Base-by-base conservation (phyloP, 2,329 filamentous ascomycete species). In the Diaporthe amygdali region DNA sequence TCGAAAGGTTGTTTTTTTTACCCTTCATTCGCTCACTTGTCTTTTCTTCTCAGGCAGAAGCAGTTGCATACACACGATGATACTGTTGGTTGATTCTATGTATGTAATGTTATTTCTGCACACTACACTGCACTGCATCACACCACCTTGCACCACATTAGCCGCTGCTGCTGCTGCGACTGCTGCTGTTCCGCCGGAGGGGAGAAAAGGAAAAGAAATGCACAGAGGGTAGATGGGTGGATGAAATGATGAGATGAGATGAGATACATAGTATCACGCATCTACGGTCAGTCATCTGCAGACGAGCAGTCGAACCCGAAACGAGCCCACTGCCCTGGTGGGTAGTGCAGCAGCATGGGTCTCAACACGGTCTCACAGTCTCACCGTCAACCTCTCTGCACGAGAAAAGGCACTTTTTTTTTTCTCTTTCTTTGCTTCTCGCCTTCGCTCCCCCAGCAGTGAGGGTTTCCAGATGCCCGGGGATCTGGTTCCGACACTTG, bases 1-100 rank as follows among this genome's bases (percentile, higher is more conserved):
- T 64, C 59, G 20, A 64, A 41, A 64, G 44, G 59, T 64, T 64
- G 59, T 64, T 64, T 64, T 49, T 64, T 64, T 64, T 64, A 41
- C n/a, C 44, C 20, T n/a, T 37, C n/a, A 6, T 34, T 14, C 15
- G 37, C 15, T 39, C 9, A 39, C 37, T 39, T 39, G 37, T 37
- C 30, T 49, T 64, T 64, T 47, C 10, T 8, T 14, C 10, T 14
- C 37, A 37, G n/a, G n/a, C 56, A 22, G 22, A 37, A 61, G 39
- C 20, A n/a, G n/a, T 44, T 22, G n/a, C 3, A 17, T 44, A n/a
- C 54, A 39, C 55, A 27, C 37, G 55, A 44, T 44, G 55, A 37
- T 61, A 61, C 56, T 41, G 15, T 25, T 41, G 37, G 55, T 44
- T 37, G 37, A 59, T 27, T 59, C 22, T 34, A 20, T 44, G 55